A percentile compares a stretch with the other conserved stretches of the same genome.
phyloP scores from a whole-genome alignment of 164 flowering plant species.

The Vitis amurensis region DNA sequence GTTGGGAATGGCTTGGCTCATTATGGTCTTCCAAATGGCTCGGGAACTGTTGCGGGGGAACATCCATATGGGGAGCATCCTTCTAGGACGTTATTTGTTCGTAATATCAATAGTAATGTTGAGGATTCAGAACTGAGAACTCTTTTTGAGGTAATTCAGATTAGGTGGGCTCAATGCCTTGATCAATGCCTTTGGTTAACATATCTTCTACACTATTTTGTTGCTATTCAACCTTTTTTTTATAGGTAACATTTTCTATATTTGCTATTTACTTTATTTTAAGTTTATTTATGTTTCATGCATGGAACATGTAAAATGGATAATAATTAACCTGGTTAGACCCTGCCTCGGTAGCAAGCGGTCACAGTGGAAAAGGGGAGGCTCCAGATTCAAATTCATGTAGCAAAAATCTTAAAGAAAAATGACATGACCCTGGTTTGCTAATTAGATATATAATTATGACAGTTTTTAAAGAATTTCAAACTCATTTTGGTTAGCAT shows the following conservation, averaged over 20 bases:
- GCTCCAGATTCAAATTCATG: too few relatives aligned
- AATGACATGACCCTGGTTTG: background rate
- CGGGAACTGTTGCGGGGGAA: slow-evolving; percentile 83
- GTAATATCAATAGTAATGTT: slow-evolving; percentile 96
- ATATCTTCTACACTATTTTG: background rate
- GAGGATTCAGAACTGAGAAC: slow-evolving; percentile 86
- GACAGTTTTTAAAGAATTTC: background rate
- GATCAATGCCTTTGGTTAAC: background rate
- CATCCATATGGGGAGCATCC: slow-evolving; percentile 99
- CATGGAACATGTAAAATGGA: too few relatives aligned
- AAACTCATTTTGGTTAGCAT: background rate
- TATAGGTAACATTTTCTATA: too few relatives aligned
- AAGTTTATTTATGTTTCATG: too few relatives aligned
- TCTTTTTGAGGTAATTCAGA: slow-evolving; percentile 80
- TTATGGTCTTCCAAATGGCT: slow-evolving; percentile 64
- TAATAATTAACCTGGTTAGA: too few relatives aligned
- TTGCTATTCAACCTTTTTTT: background rate
- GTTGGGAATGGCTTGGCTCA: slow-evolving; percentile 52
- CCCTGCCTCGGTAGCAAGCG: too few relatives aligned
- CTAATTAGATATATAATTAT: background rate
- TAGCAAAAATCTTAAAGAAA: too few relatives aligned
- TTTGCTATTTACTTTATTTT: too few relatives aligned
- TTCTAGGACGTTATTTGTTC: slow-evolving; percentile 93
- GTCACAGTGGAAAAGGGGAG: too few relatives aligned
- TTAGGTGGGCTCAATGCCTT: background rate